Conservation (phyloP, 2,329 filamentous ascomycete genomes). For the Penicillium sp. region DNA sequence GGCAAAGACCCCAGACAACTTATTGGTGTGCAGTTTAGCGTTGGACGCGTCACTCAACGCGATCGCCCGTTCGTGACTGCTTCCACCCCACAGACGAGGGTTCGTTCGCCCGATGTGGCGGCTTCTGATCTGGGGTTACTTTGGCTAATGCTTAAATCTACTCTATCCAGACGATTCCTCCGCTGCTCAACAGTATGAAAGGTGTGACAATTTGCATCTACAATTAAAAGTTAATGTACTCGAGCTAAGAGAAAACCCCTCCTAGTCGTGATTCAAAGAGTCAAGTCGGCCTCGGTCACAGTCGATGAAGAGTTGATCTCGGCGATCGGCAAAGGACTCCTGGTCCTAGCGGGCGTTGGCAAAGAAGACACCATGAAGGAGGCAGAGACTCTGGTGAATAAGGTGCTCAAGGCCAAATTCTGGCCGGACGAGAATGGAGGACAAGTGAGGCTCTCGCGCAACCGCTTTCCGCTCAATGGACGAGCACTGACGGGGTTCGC, state of each 20-base stretch:
- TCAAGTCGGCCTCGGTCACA: conserved; percentile 91
- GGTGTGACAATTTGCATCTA: background rate
- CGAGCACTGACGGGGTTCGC: conserved; percentile 4
- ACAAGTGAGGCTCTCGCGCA: conserved; percentile 49
- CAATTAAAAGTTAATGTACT: conserved; percentile 11
- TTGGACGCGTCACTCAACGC: too few relatives aligned
- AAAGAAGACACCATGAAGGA: conserved; percentile 89
- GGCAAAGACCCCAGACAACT: too few relatives aligned
- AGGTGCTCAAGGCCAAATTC: conserved; percentile 83
- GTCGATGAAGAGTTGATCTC: conserved; percentile 89
- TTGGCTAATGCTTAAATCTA: too few relatives aligned
- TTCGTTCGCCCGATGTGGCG: too few relatives aligned
- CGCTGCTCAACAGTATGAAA: too few relatives aligned
- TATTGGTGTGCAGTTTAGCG: too few relatives aligned
- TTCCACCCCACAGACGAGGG: too few relatives aligned
- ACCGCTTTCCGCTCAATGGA: background rate
- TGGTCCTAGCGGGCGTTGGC: conserved; percentile 88
- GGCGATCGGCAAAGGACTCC: conserved; percentile 81
- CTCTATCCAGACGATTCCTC: too few relatives aligned
- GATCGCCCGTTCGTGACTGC: too few relatives aligned
- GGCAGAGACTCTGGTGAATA: conserved; percentile 75
- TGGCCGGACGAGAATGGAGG: conserved; percentile 79
- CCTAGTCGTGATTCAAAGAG: conserved; percentile 84
- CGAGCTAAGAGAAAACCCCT: conserved; percentile 5
- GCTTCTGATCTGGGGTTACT: too few relatives aligned